A percentile compares a stretch with the other conserved stretches of the same genome.
Evolutionary conservation across 2,329 filamentous ascomycete species (phyloP).

Genomic region (Didymella exigua): DNA sequence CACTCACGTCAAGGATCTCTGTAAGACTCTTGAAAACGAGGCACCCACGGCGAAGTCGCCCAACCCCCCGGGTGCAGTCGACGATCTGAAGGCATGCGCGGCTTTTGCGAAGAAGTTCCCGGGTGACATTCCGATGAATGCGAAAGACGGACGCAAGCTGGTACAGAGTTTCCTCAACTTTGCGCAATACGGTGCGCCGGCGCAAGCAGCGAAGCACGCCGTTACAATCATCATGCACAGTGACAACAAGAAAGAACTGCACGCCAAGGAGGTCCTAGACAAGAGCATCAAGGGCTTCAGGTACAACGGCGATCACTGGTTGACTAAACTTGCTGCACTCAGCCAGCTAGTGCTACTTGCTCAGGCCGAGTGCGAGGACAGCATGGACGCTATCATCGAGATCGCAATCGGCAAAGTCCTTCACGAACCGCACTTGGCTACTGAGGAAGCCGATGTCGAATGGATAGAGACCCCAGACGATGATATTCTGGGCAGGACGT

Average conservation of each 20-base stretch:
- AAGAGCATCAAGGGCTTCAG: conserved; percentile 75
- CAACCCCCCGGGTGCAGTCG: conserved; percentile 77
- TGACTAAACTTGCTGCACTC: conserved; percentile 73
- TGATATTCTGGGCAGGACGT: conserved; percentile 81
- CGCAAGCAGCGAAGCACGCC: conserved; percentile 89
- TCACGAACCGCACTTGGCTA: conserved; percentile 66
- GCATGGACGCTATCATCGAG: conserved; percentile 77
- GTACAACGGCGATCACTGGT: conserved; percentile 74
- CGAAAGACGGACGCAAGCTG: conserved; percentile 72
- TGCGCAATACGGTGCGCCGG: conserved; percentile 79
- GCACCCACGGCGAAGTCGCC: conserved; percentile 71
- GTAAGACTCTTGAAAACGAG: conserved; percentile 80
- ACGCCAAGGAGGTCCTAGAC: conserved; percentile 80
- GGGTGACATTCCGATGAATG: conserved; percentile 71
- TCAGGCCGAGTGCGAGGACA: conserved; percentile 70
- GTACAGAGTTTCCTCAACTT: conserved; percentile 81
- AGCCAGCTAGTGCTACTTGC: conserved; percentile 78
- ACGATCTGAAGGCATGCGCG: conserved; percentile 91
- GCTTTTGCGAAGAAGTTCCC: conserved; percentile 88
- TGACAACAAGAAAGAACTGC: conserved; percentile 78
- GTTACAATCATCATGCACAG: conserved; percentile 86
- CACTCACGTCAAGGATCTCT: conserved; percentile 88
- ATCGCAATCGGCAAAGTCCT: conserved; percentile 78
- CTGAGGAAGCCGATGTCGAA: conserved; percentile 57
- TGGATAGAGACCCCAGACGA: conserved; percentile 70